These are phyloP conservation scores for Acacia confusa DNA, from an alignment of 306 rosid species.

Conservation along the genomic window DNA sequence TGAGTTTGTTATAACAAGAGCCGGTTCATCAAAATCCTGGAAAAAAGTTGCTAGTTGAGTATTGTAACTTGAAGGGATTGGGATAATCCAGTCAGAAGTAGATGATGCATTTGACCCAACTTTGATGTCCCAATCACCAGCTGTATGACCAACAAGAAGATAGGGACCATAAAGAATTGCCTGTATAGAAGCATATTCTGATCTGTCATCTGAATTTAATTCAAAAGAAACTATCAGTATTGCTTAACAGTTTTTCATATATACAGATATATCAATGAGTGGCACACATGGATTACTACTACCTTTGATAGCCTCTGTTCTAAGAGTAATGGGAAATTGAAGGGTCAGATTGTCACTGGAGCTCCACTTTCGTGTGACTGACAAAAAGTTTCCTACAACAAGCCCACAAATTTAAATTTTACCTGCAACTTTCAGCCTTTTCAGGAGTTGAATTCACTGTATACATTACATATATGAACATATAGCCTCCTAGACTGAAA, in stretches of 20 bases:
- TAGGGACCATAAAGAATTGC: constrained; percentile 64
- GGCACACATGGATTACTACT: constrained; percentile 38
- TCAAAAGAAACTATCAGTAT: constrained; percentile 36
- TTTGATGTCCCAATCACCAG: constrained; percentile 49
- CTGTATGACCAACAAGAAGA: constrained; percentile 58
- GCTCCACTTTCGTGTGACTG: constrained; percentile 57
- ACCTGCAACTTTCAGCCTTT: constrained; percentile 10
- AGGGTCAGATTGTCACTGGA: constrained; percentile 61
- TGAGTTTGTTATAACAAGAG: constrained; percentile 49
- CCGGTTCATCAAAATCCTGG: constrained; percentile 43
- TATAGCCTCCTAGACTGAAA: neutral
- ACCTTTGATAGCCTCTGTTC: constrained; percentile 82
- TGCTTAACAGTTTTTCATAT: neutral
- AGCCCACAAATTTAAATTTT: constrained; percentile 6
- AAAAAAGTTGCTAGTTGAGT: constrained; percentile 51
- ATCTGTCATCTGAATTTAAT: constrained; percentile 65
- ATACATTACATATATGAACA: neutral
- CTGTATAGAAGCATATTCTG: constrained; percentile 47
- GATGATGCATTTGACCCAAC: constrained; percentile 26
- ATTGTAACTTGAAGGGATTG: constrained; percentile 59
- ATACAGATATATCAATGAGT: neutral
- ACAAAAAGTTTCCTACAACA: constrained; percentile 62
- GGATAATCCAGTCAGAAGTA: constrained; percentile 63
- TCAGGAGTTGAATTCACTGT: neutral
- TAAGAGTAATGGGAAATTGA: constrained; percentile 62